These are phyloP conservation scores for Plasmodium cynomolgi DNA, from an alignment of 169 alveolate genomes.

Conservation along the genomic window DNA sequence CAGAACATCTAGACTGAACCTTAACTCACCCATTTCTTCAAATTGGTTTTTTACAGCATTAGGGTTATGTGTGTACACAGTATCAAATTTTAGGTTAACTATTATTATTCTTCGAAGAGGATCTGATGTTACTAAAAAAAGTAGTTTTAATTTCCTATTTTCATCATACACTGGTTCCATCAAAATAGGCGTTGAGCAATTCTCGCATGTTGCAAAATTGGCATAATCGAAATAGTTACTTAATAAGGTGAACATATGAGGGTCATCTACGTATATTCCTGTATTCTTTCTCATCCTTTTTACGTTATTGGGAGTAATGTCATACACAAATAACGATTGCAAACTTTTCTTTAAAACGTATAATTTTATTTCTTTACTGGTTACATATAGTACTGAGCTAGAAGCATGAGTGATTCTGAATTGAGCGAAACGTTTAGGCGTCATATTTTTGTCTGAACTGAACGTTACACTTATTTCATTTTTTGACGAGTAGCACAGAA, in stretches of 20 bases:
- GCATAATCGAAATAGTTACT: slow-evolving; percentile 33
- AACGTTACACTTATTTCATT: slow-evolving; percentile 46
- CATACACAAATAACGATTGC: slow-evolving; percentile 44
- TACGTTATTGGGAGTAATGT: slow-evolving; percentile 60
- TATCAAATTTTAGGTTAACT: slow-evolving; percentile 6
- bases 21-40: not conserved
- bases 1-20: slow-evolving; percentile 31
- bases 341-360: slow-evolving; percentile 55
- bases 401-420: slow-evolving; percentile 43
- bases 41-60: slow-evolving; percentile 24
- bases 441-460: slow-evolving; percentile 44
- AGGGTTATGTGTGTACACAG: slow-evolving; percentile 10
- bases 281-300: not conserved
- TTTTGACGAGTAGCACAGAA: slow-evolving; percentile 26
- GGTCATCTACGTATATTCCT: slow-evolving; percentile 5
- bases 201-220: slow-evolving; percentile 36
- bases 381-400: slow-evolving; percentile 26
- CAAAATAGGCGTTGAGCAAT: slow-evolving; percentile 52
- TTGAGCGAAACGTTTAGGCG: slow-evolving; percentile 32
- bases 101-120: slow-evolving; percentile 27
- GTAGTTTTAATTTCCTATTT: slow-evolving; percentile 19
- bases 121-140: slow-evolving; percentile 50
- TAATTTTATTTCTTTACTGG: slow-evolving; percentile 4
- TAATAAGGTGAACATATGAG: slow-evolving; percentile 13
- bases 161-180: slow-evolving; percentile 73